These are phyloP conservation scores for Xylaria sp. DNA, from an alignment of 2,329 filamentous ascomycete species.

Conservation along the genomic window DNA sequence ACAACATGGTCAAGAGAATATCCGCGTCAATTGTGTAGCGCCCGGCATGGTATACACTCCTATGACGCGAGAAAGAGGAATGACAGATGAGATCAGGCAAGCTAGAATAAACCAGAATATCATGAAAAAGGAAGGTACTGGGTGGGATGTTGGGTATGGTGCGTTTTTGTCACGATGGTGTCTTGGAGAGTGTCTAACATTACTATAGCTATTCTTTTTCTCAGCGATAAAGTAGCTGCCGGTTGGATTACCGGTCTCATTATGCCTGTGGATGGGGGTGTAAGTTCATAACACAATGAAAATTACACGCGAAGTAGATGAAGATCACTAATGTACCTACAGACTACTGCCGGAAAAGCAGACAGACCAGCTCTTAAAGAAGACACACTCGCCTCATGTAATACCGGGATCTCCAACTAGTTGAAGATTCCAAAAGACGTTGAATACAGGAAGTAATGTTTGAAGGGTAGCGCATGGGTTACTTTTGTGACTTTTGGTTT, in stretches of 20 bases:
- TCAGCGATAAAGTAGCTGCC: conserved; percentile 45
- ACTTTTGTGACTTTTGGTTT: not conserved
- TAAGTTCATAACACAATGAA: conserved; percentile 28
- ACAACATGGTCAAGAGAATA: conserved; percentile 39
- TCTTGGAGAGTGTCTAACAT: not conserved
- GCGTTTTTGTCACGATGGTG: not conserved
- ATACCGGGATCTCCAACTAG: not conserved
- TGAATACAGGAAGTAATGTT: not conserved
- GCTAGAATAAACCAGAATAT: conserved; percentile 45
- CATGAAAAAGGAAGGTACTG: conserved; percentile 44
- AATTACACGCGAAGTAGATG: not conserved
- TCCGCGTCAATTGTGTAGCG: conserved; percentile 40
- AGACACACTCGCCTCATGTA: not conserved
- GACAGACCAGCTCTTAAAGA: conserved; percentile 1
- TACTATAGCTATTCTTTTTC: conserved; percentile 42
- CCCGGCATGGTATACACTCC: conserved; percentile 48
- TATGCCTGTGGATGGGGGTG: conserved; percentile 47
- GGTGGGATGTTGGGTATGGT: conserved; percentile 47
- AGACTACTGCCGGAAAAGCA: not conserved
- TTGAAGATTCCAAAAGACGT: not conserved
- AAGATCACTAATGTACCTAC: not conserved
- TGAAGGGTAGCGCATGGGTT: not conserved
- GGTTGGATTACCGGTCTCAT: conserved; percentile 46
- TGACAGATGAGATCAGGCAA: conserved; percentile 46
- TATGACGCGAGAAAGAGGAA: conserved; percentile 43